Percentiles rank a stretch among this genome's conserved stretches.
Evolutionary conservation across 75 land plant genomes (phyloP).

Genomic region (Gnetum montanum): DNA sequence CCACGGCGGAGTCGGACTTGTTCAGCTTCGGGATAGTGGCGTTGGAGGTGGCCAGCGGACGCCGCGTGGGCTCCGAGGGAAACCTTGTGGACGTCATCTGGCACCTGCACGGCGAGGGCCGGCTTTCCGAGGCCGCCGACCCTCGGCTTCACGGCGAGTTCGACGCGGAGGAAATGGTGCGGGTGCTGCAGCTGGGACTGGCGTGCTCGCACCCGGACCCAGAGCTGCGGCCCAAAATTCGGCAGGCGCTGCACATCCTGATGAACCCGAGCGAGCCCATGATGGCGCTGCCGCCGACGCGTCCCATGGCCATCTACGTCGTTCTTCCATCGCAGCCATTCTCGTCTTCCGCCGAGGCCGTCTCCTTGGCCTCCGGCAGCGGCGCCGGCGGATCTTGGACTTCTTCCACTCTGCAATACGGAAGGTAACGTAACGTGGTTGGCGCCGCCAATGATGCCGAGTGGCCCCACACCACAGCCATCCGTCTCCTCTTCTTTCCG

Average conservation of each 20-base stretch:
- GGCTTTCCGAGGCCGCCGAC: constrained; percentile 1
- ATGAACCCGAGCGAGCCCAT: not conserved
- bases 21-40: constrained; percentile 32
- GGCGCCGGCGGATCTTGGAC: too few species aligned
- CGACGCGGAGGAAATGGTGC: not conserved
- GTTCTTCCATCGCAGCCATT: not conserved
- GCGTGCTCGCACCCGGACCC: not conserved
- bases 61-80: constrained; percentile 5
- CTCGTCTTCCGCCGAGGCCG: not conserved
- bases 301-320: not conserved
- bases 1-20: constrained; percentile 24
- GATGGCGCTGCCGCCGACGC: not conserved
- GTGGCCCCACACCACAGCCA: too few species aligned
- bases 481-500: too few species aligned
- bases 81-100: constrained; percentile 8
- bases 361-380: too few species aligned
- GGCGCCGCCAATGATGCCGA: too few species aligned
- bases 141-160: constrained; percentile 1
- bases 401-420: too few species aligned
- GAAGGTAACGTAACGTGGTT: too few species aligned
- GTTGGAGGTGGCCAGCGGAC: constrained; percentile 32
- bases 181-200: not conserved
- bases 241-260: not conserved
- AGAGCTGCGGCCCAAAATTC: not conserved
- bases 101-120: not conserved